Evolutionary conservation across 2,329 filamentous ascomycete genomes (phyloP), one percentile per base, ranked within the genome.

Genomic region (Monosporascus sp.): DNA sequence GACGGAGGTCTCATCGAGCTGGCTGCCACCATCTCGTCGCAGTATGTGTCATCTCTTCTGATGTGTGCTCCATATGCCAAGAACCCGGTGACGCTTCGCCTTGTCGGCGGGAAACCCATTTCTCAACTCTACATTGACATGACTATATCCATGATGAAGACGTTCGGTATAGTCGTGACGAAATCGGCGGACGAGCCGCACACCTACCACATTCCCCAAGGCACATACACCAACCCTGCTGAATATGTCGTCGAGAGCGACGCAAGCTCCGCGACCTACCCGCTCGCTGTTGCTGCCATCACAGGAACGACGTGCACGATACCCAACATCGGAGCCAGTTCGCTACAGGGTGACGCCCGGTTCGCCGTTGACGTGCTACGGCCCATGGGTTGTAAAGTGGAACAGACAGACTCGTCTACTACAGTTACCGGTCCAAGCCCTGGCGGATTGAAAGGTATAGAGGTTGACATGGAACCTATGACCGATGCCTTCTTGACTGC

Each of bases 11-110:
- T 88, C 28, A 97, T 99, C 63, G 89, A 96, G 68, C 80, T 99
- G 53, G 91, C 92, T 11, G 94, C 94, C 1, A 97, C 94, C 43
- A 88, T 97, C 17, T 99, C 94, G 8, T 97, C 94, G n/a, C 94
- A 99, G 73, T 99, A 97, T 67, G 94, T 99, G 38, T 97, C 94
- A 0, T 97, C 93, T 1, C 85, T 99, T 58, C 78, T 99, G 50
- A 95, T 99, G 90, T 95, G 91, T 55, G 94, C 94, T 0, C 94
- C 94, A 0, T 99, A 97, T 66, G 94, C 94, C 46, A 97, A 96
- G 73, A 86, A 91, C 58, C 89, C 93, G 0, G 92, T 99, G 38
- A 97, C 91, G 0, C 75, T 99, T 60, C 87, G 86, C 41, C 80
- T 99, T 40, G 87, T 97, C 14, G 94, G 94, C n/a, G 94, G 92